Evolutionary conservation across 345 rosid species (phyloP), one percentile per base, ranked within the genome.

Genomic region (Kernera saxatilis): DNA sequence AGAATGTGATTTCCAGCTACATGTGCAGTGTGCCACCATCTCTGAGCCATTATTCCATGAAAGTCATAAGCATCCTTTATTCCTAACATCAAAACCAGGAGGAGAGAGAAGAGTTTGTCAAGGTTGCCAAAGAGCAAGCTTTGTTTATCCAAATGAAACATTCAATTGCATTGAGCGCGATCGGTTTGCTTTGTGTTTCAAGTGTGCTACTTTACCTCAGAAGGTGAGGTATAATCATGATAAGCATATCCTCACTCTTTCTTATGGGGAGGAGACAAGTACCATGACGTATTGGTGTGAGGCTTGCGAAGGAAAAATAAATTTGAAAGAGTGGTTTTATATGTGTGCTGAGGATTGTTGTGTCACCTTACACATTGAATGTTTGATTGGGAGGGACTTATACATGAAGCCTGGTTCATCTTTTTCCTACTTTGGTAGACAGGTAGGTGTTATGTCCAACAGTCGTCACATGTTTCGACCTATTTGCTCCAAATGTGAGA

Each of bases 351-450:
- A 53, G 55, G 6, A 32, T 12, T 52, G 61, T 17, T 23, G 39
- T 51, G 56, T 67, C 17, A 25, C 50, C 40, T 2, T 66, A 11
- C 71, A 66, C 37, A 27, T 67, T 0, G 2, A 25, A 9, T 39
- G 71, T 36, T 12, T 67, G 13, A 21, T 37, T 30, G 51, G 61
- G 5, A 1, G 0, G 4, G 50, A 37, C 5, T 18, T 39, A 11
- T 51, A 67, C 29, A 10, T 25, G 50, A 67, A 35, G 40, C 26
- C 39, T 10, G 39, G 29, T 37, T 30, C 55, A 63, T 32, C 14
- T 0, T 2, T 4, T 1, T 0, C 2, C 6, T 3, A 0, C 9
- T 1, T 3, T 1, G 11, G 0, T 14, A 2, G 0, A 0, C 14
- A 1, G 41, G 55, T 22, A 21, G 0, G 0, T 2, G 30, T 64